Evolutionary conservation across 345 rosid genomes (phyloP).

Genomic region (Reutealis trisperma): DNA sequence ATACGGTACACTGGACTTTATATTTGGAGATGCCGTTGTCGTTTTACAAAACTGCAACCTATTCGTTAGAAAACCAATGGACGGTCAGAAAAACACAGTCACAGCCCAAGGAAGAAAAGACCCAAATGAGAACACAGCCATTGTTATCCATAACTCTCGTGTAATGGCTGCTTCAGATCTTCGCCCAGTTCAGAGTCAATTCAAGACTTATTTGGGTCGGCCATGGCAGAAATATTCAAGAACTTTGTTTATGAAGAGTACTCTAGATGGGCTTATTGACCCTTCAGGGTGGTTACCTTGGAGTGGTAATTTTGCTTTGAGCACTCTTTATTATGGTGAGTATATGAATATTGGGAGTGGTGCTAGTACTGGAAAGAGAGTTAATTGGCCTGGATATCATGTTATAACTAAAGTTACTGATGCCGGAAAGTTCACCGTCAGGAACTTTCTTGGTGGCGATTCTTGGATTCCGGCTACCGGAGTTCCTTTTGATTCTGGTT

Average conservation of each 20-base stretch:
- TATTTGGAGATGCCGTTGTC: slow-evolving; percentile 70
- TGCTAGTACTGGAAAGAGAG: slow-evolving; percentile 58
- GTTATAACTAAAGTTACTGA: slow-evolving; percentile 33
- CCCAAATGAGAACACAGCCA: slow-evolving; percentile 78
- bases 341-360: slow-evolving; percentile 70
- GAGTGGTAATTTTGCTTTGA: slow-evolving; percentile 73
- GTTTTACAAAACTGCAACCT: slow-evolving; percentile 69
- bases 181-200: slow-evolving; percentile 36
- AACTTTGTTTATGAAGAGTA: slow-evolving; percentile 65
- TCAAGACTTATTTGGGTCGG: slow-evolving; percentile 62
- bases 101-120: slow-evolving; percentile 77
- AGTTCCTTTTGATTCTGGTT: slow-evolving; percentile 59
- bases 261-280: slow-evolving; percentile 48
- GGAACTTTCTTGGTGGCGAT: slow-evolving; percentile 57
- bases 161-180: slow-evolving; percentile 51
- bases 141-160: slow-evolving; percentile 63
- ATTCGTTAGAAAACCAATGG: slow-evolving; percentile 52
- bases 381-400: slow-evolving; percentile 73
- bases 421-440: slow-evolving; percentile 70
- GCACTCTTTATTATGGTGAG: slow-evolving; percentile 81
- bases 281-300: slow-evolving; percentile 79
- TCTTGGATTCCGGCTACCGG: slow-evolving; percentile 79
- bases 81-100: slow-evolving; percentile 57
- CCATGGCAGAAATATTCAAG: slow-evolving; percentile 88
- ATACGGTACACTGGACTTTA: slow-evolving; percentile 76